Percentiles rank a stretch among this genome's conserved stretches.
Conservation (phyloP, 192 early-diverging fungal genomes). For the Umbelopsis vinacea region DNA sequence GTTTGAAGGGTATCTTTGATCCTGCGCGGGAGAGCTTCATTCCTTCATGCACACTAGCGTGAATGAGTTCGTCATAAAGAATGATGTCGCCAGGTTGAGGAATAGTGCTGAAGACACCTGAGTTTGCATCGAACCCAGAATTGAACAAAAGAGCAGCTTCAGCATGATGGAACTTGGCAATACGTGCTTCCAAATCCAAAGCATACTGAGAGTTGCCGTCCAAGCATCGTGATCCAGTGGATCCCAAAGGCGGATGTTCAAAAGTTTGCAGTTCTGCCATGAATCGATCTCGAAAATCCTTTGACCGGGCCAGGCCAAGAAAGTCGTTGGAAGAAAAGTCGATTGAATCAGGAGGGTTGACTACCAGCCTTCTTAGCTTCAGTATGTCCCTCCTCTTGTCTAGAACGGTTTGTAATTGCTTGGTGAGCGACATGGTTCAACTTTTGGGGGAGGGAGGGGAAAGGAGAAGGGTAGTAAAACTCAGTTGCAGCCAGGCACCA, state of each 20-base stretch:
- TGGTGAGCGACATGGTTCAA: not conserved
- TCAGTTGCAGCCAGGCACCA: too few species aligned
- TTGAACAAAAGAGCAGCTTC: constrained; percentile 76
- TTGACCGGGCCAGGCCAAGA: constrained; percentile 65
- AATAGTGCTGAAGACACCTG: constrained; percentile 66
- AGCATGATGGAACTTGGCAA: constrained; percentile 64
- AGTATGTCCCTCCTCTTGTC: constrained; percentile 32
- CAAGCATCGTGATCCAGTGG: constrained; percentile 78
- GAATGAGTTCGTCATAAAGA: constrained; percentile 74
- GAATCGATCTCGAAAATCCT: constrained; percentile 50
- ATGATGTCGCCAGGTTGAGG: constrained; percentile 70
- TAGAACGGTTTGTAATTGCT: constrained; percentile 27
- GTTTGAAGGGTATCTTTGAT: constrained; percentile 54
- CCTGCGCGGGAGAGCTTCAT: constrained; percentile 61
- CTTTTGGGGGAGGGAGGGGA: constrained; percentile 1
- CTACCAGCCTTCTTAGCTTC: constrained; percentile 46
- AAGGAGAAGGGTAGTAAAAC: not conserved
- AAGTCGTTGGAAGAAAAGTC: constrained; percentile 90
- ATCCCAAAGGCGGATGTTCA: constrained; percentile 57
- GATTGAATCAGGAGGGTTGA: constrained; percentile 43
- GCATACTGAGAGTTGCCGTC: constrained; percentile 72
- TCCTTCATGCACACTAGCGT: constrained; percentile 87
- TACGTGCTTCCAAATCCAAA: constrained; percentile 61
- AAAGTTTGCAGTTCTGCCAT: constrained; percentile 48
- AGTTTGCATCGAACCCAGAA: constrained; percentile 88